Percentiles rank a stretch among this genome's conserved stretches.
These are phyloP conservation scores for Kalanchoe fedtschenkoi DNA, from an alignment of 164 flowering plant species.

Conservation along the genomic window DNA sequence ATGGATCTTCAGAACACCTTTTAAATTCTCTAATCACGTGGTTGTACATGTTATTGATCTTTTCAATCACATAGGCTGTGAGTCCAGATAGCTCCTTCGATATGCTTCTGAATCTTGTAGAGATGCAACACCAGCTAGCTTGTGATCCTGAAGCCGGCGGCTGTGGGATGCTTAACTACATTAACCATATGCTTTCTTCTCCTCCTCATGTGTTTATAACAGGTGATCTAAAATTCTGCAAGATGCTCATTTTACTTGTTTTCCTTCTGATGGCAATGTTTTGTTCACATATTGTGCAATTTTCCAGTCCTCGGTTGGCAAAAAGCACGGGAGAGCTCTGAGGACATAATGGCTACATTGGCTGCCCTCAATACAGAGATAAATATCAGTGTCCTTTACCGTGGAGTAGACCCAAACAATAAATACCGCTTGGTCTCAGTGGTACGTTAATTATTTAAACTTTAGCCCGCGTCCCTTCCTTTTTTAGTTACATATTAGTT, in stretches of 20 bases:
- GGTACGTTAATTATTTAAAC: constrained; percentile 32
- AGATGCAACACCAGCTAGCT: constrained; percentile 85
- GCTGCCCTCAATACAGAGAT: constrained; percentile 63
- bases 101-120: constrained; percentile 71
- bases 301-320: constrained; percentile 94
- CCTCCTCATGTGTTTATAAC: constrained; percentile 84
- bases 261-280: not conserved
- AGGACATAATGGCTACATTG: constrained; percentile 80
- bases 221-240: constrained; percentile 49
- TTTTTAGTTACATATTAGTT: too few species aligned
- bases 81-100: constrained; percentile 62
- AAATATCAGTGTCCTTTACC: constrained; percentile 75
- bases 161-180: constrained; percentile 75
- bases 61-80: constrained; percentile 35
- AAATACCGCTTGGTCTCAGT: constrained; percentile 69
- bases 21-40: not conserved
- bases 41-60: not conserved
- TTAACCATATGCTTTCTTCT: constrained; percentile 64
- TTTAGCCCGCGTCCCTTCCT: too few species aligned
- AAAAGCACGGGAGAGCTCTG: constrained; percentile 67
- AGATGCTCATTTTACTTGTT: not conserved
- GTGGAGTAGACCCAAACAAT: constrained; percentile 68
- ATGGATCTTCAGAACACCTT: too few species aligned
- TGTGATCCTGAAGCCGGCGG: constrained; percentile 87
- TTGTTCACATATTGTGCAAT: not conserved